Evolutionary conservation across 306 rosid species (phyloP).

Genomic region (Myrica gale): DNA sequence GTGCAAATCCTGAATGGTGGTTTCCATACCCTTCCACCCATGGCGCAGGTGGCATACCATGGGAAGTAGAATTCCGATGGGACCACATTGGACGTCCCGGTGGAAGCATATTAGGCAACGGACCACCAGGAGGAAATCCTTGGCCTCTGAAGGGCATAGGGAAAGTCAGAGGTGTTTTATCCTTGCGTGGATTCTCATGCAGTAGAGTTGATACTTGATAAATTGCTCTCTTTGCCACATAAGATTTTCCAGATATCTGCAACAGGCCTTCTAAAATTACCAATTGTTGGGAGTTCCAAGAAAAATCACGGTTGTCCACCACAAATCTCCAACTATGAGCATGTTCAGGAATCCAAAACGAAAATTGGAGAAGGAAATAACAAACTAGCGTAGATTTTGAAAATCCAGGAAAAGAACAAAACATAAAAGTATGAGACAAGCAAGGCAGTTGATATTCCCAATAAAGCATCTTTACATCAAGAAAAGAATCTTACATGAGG

Average conservation of each 20-base stretch:
- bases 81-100: constrained; percentile 32
- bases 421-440: neutral
- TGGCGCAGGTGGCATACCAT: constrained; percentile 17
- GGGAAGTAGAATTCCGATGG: constrained; percentile 19
- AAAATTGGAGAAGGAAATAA: too few species aligned
- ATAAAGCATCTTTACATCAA: neutral
- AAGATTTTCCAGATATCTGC: constrained; percentile 40
- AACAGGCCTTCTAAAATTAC: constrained; percentile 23
- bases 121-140: constrained; percentile 27
- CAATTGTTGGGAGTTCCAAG: constrained; percentile 2
- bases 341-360: neutral
- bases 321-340: constrained; percentile 6
- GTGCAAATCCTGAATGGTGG: constrained; percentile 15
- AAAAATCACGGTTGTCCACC: neutral
- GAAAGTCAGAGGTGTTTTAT: constrained; percentile 20
- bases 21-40: constrained; percentile 23
- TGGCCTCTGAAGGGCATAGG: constrained; percentile 29
- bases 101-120: constrained; percentile 19
- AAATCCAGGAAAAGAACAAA: neutral
- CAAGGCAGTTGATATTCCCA: neutral
- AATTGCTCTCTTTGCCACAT: constrained; percentile 35
- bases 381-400: neutral
- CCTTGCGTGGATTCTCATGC: constrained; percentile 43
- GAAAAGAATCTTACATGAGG: neutral
- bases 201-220: constrained; percentile 34